Conservation (phyloP, 108 stramenopile genomes). For the Pseudonitzschia delicatissima region DNA sequence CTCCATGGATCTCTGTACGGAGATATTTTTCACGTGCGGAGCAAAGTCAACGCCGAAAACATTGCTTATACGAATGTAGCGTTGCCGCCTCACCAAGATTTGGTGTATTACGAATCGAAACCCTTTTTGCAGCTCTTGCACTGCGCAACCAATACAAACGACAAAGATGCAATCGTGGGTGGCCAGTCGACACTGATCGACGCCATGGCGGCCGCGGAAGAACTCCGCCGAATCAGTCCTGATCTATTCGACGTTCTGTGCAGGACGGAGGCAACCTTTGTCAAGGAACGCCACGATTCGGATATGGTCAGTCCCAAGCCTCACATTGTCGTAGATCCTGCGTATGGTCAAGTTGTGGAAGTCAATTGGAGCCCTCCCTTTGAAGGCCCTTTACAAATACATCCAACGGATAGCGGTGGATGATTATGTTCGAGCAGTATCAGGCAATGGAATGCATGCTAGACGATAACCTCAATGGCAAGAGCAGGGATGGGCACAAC, state of each 20-base stretch:
- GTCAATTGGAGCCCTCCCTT: conserved; percentile 81
- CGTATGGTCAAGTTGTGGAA: conserved; percentile 41
- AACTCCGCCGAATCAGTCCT: conserved; percentile 51
- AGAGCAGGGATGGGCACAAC: background rate
- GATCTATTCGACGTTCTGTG: conserved; percentile 58
- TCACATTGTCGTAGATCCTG: conserved; percentile 55
- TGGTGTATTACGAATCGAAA: conserved; percentile 78
- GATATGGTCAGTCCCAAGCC: conserved; percentile 71
- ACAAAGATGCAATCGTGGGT: conserved; percentile 32
- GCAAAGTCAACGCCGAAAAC: conserved; percentile 52
- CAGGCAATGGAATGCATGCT: conserved; percentile 65
- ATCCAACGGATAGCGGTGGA: conserved; percentile 25
- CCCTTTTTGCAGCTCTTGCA: conserved; percentile 78
- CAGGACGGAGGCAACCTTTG: conserved; percentile 58
- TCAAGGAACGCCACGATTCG: conserved; percentile 70
- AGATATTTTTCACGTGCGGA: conserved; percentile 67
- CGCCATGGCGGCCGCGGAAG: conserved; percentile 74
- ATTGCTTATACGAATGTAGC: conserved; percentile 65
- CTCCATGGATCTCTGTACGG: conserved; percentile 82
- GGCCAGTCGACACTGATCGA: conserved; percentile 77
- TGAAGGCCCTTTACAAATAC: conserved; percentile 65
- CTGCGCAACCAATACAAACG: conserved; percentile 37
- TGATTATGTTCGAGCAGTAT: conserved; percentile 60
- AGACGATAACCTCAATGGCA: background rate
- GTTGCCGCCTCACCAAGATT: conserved; percentile 75